Base-by-base conservation (phyloP, 768 basidiomycete species). In the Boletus rubroflammeus region DNA sequence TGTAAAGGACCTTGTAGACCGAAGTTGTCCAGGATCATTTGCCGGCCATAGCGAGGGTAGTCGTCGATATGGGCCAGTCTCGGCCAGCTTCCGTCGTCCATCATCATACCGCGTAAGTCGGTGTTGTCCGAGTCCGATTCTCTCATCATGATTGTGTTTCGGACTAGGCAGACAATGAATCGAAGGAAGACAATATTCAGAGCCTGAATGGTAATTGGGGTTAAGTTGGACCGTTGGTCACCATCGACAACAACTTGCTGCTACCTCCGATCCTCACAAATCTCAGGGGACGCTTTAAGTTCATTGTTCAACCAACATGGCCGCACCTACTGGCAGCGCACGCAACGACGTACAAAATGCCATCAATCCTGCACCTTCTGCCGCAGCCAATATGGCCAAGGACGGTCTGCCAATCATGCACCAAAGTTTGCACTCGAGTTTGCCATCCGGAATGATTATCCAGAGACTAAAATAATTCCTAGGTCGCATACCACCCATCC, bases 11-110 rank as follows among this genome's bases (percentile, higher is more conserved):
- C 95, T 72, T 82, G 77, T 2, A 98, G 77, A 9, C 95, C 95
- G 66, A 97, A 87, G 17, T 85, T 87, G 53, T 91, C 84, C 50
- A 97, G 73, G 53, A 98, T 93, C 94, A 99, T 96, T 67, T 99
- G 96, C 51, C 97, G 78, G 41, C 96, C 94, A 83, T 98, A 98
- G 53, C 95, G 80, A 62, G 78, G 75, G 69, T 96, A 98, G 61
- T 98, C 94, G 49, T 79, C 74, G 38, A 85, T 66, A 31, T 74
- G 72, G 28, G 79, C 72, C 56, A 75, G 55, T 55, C 58, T 60
- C 14, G 55, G 54, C 61, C 52, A 57, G 35, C 25, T 51, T 15
- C 66, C 6, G 47, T 54, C 53, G 32, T 54, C 56, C 60, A 44
- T 54, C 38, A n/a, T 31, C 48, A 15, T 41, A 15, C 26, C 42